Percentiles rank a stretch among this genome's conserved stretches.
phyloP scores from a whole-genome alignment of 2,329 filamentous ascomycete genomes.

The Calonectria pseudoreteaudii region DNA sequence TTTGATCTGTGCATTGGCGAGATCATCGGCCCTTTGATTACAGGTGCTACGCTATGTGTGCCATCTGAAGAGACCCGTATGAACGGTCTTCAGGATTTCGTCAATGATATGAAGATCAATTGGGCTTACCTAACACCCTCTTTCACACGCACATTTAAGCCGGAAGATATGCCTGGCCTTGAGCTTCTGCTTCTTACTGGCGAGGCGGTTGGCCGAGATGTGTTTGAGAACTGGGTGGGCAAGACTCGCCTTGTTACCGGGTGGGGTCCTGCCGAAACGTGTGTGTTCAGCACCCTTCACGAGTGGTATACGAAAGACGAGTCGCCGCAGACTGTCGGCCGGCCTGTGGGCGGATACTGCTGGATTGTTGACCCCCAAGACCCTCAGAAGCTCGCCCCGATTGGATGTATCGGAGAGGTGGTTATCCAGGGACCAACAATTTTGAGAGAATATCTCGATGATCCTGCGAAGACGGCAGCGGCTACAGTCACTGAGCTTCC shows the following conservation, averaged over 20 bases:
- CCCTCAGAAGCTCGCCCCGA: conserved; percentile 29
- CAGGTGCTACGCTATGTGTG: conserved; percentile 37
- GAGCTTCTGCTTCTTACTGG: conserved; percentile 34
- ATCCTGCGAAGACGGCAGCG: conserved; percentile 35
- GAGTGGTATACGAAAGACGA: neutral
- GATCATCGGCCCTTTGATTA: conserved; percentile 21
- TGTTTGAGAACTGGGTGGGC: conserved; percentile 29
- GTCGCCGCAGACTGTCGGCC: conserved; percentile 29
- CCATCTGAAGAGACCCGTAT: conserved; percentile 37
- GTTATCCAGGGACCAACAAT: conserved; percentile 39
- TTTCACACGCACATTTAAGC: conserved; percentile 26
- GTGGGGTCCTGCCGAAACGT: conserved; percentile 38
- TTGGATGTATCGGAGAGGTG: conserved; percentile 31
- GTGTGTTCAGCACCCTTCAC: conserved; percentile 29
- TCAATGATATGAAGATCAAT: conserved; percentile 25
- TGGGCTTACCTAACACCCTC: conserved; percentile 41
- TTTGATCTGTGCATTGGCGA: conserved; percentile 39
- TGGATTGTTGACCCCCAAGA: conserved; percentile 36
- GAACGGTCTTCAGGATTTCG: conserved; percentile 20
- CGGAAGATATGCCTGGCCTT: conserved; percentile 25
- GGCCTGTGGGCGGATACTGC: conserved; percentile 10
- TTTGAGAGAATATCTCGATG: conserved; percentile 36
- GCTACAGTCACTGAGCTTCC: conserved; percentile 46
- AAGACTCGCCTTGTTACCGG: conserved; percentile 34
- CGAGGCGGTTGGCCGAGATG: conserved; percentile 30